Conservation (phyloP, 257 asterid genomes). For the Salvia splendens region DNA sequence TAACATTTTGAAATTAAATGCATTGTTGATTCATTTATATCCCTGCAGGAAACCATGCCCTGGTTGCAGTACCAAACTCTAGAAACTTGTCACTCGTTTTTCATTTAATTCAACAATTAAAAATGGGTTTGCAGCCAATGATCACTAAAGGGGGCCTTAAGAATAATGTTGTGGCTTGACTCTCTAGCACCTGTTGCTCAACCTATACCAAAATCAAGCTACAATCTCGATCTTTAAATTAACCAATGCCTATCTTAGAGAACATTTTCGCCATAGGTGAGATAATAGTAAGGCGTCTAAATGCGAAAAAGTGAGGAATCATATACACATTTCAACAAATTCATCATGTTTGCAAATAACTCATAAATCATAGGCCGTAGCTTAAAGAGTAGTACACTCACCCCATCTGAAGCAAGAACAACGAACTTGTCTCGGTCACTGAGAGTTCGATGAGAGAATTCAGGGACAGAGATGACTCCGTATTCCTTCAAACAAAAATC, state of each 20-base stretch:
- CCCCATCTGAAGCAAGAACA: conserved; percentile 99
- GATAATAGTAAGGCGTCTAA: conserved; percentile 6
- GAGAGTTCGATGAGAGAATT: conserved; percentile 75
- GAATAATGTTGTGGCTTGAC: background rate
- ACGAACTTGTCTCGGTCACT: conserved; percentile 73
- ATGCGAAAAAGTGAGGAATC: conserved; percentile 1
- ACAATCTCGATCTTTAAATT: background rate
- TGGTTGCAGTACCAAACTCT: background rate
- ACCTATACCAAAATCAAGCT: background rate
- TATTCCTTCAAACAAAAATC: conserved; percentile 97
- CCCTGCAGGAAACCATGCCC: conserved; percentile 8
- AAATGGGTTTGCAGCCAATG: background rate
- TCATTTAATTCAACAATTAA: background rate
- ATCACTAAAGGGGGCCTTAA: background rate
- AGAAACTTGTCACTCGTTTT: background rate
- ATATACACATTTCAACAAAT: background rate
- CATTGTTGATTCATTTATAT: background rate
- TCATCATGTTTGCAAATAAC: background rate
- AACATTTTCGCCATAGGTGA: background rate
- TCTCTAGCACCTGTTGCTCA: background rate
- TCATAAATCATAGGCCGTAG: conserved; percentile 19
- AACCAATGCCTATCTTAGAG: background rate
- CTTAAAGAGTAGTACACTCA: conserved; percentile 39
- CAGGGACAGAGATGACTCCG: conserved; percentile 96
- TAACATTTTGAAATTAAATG: background rate